Base-by-base conservation (phyloP, 1,284 basidiomycete genomes). In the Malassezia brasiliensis region DNA sequence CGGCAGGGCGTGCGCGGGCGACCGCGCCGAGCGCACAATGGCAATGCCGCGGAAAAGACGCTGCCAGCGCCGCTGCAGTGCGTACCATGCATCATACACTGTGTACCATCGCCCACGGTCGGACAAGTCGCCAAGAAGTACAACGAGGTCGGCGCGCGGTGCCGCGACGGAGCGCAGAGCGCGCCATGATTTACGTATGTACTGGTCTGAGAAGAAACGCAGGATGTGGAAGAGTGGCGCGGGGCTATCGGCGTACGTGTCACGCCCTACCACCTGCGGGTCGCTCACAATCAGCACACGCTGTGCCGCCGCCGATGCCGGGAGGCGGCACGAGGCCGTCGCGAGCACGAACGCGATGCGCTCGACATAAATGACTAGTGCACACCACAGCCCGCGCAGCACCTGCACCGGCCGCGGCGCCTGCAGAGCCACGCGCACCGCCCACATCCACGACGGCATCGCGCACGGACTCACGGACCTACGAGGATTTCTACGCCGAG, bases 401-500 rank as follows among this genome's bases (percentile, higher is more conserved):
- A n/a, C 20, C 20, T 39, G 38, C 20, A 39, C 19, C 2, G 19
- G 19, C 19, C 4, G 9, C 11, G 38, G 19, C 19, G 38, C 19
- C 8, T 20, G 3, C 19, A 39, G 5, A 4, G 17, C 19, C 10
- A 2, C 19, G 19, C 19, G 38, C 19, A 39, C 38, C 17, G 14
- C 36, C 1, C 36, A n/a, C 48, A 28, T 11, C 17, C 28, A n/a
- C 31, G 15, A 14, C 11, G n/a, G 36, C 36, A 37, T 30, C 11
- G 35, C 46, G 36, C 52, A 53, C 11, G 28, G 31, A 22, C 37
- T 40, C 28, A 34, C 3, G 25, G 25, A 11, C 22, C 36, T 22
- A 41, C n/a, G 48, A 56, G 45, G 6, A 56, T n/a, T 7, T 74
- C 68, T 9, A 69, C 73, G 39, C 81, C 83, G 10, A 94, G 79